Evolutionary conservation across 1,139 yeast genomes (phyloP).

Genomic region (Magnusiomyces sp.): DNA sequence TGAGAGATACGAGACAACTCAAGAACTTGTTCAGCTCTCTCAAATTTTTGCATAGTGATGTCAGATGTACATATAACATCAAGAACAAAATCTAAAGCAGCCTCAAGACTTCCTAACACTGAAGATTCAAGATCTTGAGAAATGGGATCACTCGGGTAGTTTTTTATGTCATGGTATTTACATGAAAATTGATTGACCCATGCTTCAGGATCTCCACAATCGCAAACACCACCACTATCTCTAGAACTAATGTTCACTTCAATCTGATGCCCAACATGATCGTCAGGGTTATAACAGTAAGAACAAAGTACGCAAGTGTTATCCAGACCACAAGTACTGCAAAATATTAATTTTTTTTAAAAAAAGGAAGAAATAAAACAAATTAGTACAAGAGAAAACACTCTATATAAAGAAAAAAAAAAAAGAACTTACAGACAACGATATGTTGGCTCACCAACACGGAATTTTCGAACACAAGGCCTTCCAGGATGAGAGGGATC

Average conservation of each 20-base stretch:
- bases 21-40: conserved; percentile 20
- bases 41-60: conserved; percentile 32
- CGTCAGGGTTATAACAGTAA: conserved; percentile 60
- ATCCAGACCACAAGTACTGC: conserved; percentile 66
- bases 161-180: conserved; percentile 27
- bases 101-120: conserved; percentile 39
- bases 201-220: conserved; percentile 87
- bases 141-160: conserved; percentile 19
- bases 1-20: conserved; percentile 28
- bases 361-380: neutral
- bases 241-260: conserved; percentile 64
- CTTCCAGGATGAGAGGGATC: conserved; percentile 48
- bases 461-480: conserved; percentile 70
- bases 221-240: conserved; percentile 91
- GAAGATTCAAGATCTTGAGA: conserved; percentile 24
- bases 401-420: neutral
- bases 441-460: conserved; percentile 81
- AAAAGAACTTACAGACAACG: conserved; percentile 43
- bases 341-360: neutral
- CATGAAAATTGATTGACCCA: conserved; percentile 57
- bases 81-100: conserved; percentile 61
- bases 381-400: neutral
- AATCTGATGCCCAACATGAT: conserved; percentile 70
- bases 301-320: conserved; percentile 84
- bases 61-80: conserved; percentile 52